These are phyloP conservation scores for Candida pseudoviswanathii DNA, from an alignment of 1,139 yeast genomes.

Conservation along the genomic window DNA sequence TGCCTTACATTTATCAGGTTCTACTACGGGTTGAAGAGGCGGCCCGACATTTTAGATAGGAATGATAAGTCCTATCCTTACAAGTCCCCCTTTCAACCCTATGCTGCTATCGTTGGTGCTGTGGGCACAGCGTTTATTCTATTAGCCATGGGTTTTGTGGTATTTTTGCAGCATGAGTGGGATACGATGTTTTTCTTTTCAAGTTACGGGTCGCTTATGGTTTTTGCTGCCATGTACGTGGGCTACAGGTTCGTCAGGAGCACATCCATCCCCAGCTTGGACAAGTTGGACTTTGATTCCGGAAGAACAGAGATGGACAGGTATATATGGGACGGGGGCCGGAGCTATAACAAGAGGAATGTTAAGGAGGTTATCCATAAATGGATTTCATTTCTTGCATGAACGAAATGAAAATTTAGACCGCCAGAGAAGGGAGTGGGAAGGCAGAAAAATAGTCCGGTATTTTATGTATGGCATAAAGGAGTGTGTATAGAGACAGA, in stretches of 20 bases:
- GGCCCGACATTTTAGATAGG: conserved; percentile 68
- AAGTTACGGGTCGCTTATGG: conserved; percentile 63
- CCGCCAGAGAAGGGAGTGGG: neutral
- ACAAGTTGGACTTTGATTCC: conserved; percentile 72
- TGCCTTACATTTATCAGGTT: conserved; percentile 72
- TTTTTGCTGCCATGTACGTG: conserved; percentile 55
- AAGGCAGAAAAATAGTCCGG: neutral
- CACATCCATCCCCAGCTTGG: conserved; percentile 60
- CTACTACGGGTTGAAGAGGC: conserved; percentile 61
- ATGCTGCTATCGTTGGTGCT: conserved; percentile 67
- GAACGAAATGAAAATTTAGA: neutral
- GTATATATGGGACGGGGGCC: conserved; percentile 69
- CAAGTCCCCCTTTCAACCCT: conserved; percentile 78
- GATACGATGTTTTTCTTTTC: conserved; percentile 64
- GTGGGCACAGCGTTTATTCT: conserved; percentile 57
- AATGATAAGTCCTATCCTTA: conserved; percentile 74
- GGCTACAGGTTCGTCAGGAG: conserved; percentile 59
- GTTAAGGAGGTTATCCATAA: conserved; percentile 39
- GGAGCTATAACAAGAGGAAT: conserved; percentile 40
- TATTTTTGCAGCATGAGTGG: conserved; percentile 65
- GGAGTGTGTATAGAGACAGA: no score
- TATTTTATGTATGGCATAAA: neutral
- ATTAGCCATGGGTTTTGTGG: conserved; percentile 69
- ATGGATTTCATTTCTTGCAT: conserved; percentile 41
- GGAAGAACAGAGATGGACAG: conserved; percentile 78